Percentiles rank a stretch among this genome's conserved stretches.
Conservation (phyloP, 768 basidiomycete genomes). For the Suillus plorans region DNA sequence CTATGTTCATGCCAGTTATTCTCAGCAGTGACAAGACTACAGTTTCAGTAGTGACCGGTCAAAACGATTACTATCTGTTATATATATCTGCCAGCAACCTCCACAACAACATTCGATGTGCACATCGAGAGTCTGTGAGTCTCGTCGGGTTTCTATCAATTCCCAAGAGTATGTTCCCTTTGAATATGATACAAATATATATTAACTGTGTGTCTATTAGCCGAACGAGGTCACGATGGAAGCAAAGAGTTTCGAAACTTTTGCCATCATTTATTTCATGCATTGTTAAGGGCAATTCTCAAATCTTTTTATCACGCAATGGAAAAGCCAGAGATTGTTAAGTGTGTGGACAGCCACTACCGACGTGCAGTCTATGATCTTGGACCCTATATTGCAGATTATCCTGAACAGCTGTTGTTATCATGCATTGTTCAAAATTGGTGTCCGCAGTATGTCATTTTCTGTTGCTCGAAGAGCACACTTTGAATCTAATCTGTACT, state of each 20-base stretch:
- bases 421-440: constrained; percentile 34
- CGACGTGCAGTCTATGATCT: constrained; percentile 31
- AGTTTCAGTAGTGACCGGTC: too few relatives aligned
- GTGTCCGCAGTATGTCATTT: constrained; percentile 29
- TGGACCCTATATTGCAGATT: constrained; percentile 40
- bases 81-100: constrained; percentile 21
- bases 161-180: constrained; percentile 25
- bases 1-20: too few relatives aligned
- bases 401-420: constrained; percentile 38
- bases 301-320: constrained; percentile 23
- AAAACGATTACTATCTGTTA: too few relatives aligned
- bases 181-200: background rate
- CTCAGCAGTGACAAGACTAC: too few relatives aligned
- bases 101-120: constrained; percentile 11
- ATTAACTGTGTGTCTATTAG: constrained; percentile 1
- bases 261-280: constrained; percentile 29
- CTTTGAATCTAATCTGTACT: constrained; percentile 11
- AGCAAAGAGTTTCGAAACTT: constrained; percentile 22
- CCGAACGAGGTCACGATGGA: constrained; percentile 10
- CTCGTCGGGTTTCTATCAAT: constrained; percentile 28
- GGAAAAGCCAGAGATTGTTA: constrained; percentile 23
- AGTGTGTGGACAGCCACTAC: constrained; percentile 32
- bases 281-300: constrained; percentile 27
- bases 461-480: constrained; percentile 5
- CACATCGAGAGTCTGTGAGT: constrained; percentile 24